A percentile compares a stretch with the other conserved stretches of the same genome.
Conservation (phyloP, 192 early-diverging fungal genomes). For the Mortierella hygrophila region DNA sequence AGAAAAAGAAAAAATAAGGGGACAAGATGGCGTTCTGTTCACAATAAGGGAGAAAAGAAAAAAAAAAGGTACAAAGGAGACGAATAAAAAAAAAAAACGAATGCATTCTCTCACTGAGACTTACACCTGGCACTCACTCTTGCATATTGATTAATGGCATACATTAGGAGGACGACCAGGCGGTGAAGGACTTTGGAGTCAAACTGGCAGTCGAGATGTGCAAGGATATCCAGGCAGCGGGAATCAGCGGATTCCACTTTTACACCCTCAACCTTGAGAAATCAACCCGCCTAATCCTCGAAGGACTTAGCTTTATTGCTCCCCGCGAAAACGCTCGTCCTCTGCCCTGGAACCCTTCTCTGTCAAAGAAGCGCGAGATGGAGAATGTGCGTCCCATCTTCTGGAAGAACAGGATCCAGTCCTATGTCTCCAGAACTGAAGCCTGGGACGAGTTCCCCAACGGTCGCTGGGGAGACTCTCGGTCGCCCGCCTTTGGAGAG, state of each 20-base stretch:
- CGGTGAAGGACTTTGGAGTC: slow-evolving; percentile 95
- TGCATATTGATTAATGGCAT: not conserved
- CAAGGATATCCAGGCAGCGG: slow-evolving; percentile 63
- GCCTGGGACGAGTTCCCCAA: slow-evolving; percentile 97
- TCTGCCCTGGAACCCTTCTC: slow-evolving; percentile 83
- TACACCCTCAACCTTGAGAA: slow-evolving; percentile 95
- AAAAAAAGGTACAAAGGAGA: no score
- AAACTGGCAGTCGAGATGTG: slow-evolving; percentile 84
- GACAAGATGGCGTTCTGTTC: no score
- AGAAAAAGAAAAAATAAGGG: no score
- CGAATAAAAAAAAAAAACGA: no score
- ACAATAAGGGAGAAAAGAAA: no score
- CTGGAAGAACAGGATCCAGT: slow-evolving; percentile 95
- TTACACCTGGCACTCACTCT: not conserved
- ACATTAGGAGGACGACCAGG: slow-evolving; percentile 85
- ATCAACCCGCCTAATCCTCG: slow-evolving; percentile 86
- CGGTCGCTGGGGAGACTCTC: slow-evolving; percentile 97
- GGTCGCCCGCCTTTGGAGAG: slow-evolving; percentile 83
- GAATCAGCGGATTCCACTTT: slow-evolving; percentile 86
- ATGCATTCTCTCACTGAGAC: not conserved
- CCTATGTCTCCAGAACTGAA: slow-evolving; percentile 91
- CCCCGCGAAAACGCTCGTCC: slow-evolving; percentile 74
- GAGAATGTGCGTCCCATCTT: slow-evolving; percentile 99
- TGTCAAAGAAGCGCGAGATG: slow-evolving; percentile 79
- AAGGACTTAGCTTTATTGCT: slow-evolving; percentile 76